phyloP scores from a whole-genome alignment of 2,329 filamentous ascomycete genomes.

The Paecilomyces sp. region DNA sequence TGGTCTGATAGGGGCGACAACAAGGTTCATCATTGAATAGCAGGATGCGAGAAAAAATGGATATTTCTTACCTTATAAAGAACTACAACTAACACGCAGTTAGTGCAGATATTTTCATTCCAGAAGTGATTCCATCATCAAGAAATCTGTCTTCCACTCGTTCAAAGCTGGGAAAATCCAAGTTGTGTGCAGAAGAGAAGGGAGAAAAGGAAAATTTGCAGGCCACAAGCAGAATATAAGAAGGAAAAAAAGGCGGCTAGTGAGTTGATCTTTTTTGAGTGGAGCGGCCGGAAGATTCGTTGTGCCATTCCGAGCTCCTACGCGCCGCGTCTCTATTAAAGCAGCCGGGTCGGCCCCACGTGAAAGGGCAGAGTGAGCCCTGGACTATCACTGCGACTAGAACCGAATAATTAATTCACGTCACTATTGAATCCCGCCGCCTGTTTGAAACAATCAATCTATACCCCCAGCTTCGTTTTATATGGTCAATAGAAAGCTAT shows the following conservation, averaged over 20 bases:
- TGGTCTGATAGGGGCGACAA: slow-evolving; percentile 60
- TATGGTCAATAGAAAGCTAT: slow-evolving; percentile 23
- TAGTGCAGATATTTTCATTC: background rate
- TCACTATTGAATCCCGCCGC: background rate
- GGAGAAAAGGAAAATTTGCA: slow-evolving; percentile 4
- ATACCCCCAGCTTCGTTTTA: background rate
- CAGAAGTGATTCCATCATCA: background rate
- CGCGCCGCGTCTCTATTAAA: background rate
- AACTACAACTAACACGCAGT: background rate
- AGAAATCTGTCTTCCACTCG: background rate
- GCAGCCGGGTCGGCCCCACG: slow-evolving; percentile 12
- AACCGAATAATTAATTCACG: slow-evolving; percentile 2
- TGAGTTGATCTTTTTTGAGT: background rate
- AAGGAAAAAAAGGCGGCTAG: slow-evolving; percentile 3
- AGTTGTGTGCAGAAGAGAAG: slow-evolving; percentile 8
- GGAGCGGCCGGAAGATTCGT: slow-evolving; percentile 7
- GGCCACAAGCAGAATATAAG: background rate
- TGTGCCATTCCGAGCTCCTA: slow-evolving; percentile 10
- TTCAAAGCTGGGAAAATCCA: background rate
- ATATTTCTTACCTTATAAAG: slow-evolving; percentile 5
- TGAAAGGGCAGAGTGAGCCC: slow-evolving; percentile 1
- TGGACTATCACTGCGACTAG: background rate
- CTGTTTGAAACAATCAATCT: background rate
- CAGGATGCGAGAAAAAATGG: slow-evolving; percentile 12
- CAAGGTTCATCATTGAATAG: slow-evolving; percentile 47